These are phyloP conservation scores for Pyrenophora graminea DNA, from an alignment of 2,329 filamentous ascomycete genomes.

Conservation along the genomic window DNA sequence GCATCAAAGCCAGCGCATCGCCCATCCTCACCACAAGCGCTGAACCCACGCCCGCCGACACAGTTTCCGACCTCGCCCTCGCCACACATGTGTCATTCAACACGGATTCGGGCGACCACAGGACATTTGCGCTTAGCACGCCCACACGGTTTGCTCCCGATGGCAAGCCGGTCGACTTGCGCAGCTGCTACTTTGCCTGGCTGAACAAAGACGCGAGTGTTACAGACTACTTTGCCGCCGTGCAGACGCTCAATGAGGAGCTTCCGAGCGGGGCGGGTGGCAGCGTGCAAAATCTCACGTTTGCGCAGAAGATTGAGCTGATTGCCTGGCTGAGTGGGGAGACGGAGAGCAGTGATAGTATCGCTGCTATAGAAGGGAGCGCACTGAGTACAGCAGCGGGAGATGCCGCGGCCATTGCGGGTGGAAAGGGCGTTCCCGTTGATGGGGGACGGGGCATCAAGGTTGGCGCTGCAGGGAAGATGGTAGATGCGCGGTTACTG, in stretches of 20 bases:
- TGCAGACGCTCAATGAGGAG: slow-evolving; percentile 78
- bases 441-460: slow-evolving; percentile 42
- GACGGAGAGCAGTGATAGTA: slow-evolving; percentile 80
- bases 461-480: slow-evolving; percentile 51
- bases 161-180: slow-evolving; percentile 74
- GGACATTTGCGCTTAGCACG: slow-evolving; percentile 69
- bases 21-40: slow-evolving; percentile 75
- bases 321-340: slow-evolving; percentile 93
- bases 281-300: slow-evolving; percentile 83
- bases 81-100: slow-evolving; percentile 66
- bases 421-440: slow-evolving; percentile 51
- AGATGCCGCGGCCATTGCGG: slow-evolving; percentile 58
- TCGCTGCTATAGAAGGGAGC: slow-evolving; percentile 78
- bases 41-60: slow-evolving; percentile 65
- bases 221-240: slow-evolving; percentile 86
- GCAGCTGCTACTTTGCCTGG: slow-evolving; percentile 96
- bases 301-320: slow-evolving; percentile 87
- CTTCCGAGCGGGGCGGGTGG: slow-evolving; percentile 65
- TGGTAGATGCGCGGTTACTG: slow-evolving; percentile 73
- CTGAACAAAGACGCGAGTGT: slow-evolving; percentile 88
- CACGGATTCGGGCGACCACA: slow-evolving; percentile 60
- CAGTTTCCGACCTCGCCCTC: slow-evolving; percentile 64
- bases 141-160: slow-evolving; percentile 83
- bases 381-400: slow-evolving; percentile 50
- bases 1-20: slow-evolving; percentile 71